Percentiles rank a stretch among this genome's conserved stretches.
Conservation (phyloP, 148 eudicot species). For the Amaranthus hypochondriacus region DNA sequence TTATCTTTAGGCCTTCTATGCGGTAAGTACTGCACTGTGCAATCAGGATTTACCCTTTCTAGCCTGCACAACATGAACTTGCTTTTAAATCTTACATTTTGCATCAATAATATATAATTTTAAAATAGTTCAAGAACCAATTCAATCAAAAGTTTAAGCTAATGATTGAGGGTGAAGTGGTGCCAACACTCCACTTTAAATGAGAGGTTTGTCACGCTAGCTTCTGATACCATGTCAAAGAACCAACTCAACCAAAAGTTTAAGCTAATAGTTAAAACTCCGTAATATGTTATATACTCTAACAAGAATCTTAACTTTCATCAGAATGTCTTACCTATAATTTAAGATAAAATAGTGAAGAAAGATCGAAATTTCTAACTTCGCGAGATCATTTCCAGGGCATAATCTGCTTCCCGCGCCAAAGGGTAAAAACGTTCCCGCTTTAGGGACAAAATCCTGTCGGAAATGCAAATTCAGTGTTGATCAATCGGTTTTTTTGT, state of each 20-base stretch:
- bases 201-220: too few relatives aligned
- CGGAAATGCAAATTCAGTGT: not conserved
- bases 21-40: constrained; percentile 56
- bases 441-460: constrained; percentile 58
- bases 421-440: constrained; percentile 77
- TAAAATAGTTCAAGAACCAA: too few relatives aligned
- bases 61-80: constrained; percentile 40
- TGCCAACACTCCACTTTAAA: too few relatives aligned
- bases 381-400: constrained; percentile 95
- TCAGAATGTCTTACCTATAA: constrained; percentile 44
- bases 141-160: too few relatives aligned
- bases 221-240: too few relatives aligned
- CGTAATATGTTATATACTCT: too few relatives aligned
- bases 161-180: too few relatives aligned
- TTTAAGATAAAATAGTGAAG: constrained; percentile 80
- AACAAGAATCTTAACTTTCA: not conserved
- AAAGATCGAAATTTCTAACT: constrained; percentile 80
- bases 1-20: constrained; percentile 85
- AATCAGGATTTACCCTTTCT: constrained; percentile 50
- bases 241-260: too few relatives aligned
- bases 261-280: too few relatives aligned
- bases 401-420: constrained; percentile 77
- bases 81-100: not conserved
- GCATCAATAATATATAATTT: not conserved
- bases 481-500: not conserved